Base-by-base conservation (phyloP, 2,329 filamentous ascomycete species). In the Penicillium sp. region DNA sequence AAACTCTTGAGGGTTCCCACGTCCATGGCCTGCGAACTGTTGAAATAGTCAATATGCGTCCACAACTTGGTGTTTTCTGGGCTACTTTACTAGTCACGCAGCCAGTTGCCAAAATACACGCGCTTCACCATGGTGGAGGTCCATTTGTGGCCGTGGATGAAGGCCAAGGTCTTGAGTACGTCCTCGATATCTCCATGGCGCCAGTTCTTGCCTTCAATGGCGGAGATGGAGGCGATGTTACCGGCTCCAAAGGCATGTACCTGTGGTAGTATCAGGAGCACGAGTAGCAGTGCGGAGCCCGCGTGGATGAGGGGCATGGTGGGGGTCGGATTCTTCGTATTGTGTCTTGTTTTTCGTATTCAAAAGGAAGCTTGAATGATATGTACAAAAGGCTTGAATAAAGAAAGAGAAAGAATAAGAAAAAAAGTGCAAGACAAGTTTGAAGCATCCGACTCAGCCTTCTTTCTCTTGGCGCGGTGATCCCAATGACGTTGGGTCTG, bases 101-200 rank as follows among this genome's bases (percentile, higher is more conserved):
- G 78, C 89, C 90, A 94, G 73, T 94, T 94, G 39, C 90, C 89
- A 77, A 93, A 93, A 75, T 92, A 93, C 29, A 87, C 87, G 51
- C 89, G 82, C 74, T 88, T 88, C 49, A 93, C 81, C 75, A 89
- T 84, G 79, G 89, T 86, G 13, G 85, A 85, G 1, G 88, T 89
- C 90, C 90, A 94, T 77, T 93, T 93, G 70, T 92, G 90, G 54
- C 89, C 89, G 59, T 88, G 82, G 54, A 93, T 81, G 66, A 90
- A 92, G 29, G 87, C 84, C 60, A 93, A 75, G 5, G 85, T 89
- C 72, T 89, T 88, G 65, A 94, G 84, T 75, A 90, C 86, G 72
- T 93, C 90, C 77, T 92, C 88, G 58, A 92, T 91, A 69, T 92
- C 88, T 39, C 78, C 78, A 79, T 80, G 78, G 54, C 78, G 78